Evolutionary conservation across 2,329 filamentous ascomycete species (phyloP), one percentile per base, ranked within the genome.

Genomic region (Aspergillaceae sp.): DNA sequence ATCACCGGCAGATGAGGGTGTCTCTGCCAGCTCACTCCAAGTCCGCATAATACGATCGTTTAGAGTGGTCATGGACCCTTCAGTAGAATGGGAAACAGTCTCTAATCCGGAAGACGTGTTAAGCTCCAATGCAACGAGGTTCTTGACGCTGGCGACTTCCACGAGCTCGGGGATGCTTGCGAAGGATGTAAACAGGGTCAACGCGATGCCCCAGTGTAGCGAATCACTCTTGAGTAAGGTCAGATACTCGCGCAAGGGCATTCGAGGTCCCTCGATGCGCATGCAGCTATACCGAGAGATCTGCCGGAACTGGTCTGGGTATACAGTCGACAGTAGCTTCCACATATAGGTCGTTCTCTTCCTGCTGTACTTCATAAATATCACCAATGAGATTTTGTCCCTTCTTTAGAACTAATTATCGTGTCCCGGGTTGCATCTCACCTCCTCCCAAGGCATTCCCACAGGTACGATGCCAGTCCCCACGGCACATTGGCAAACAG

Each of bases 291-390:
- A 55, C 9, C 55, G 55, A 4, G 55, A 45, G 11, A 59, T 26
- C 19, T 55, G 30, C 5, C 49, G 51, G 35, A 73, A 70, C 33
- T 69, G 51, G 6, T 43, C 35, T 6, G 65, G 62, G 52, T 72
- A 72, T 11, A 51, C 56, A 4, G 54, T 61, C 10, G 62, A 61
- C 43, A 71, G 60, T n/a, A 70, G 55, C 36, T 67, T 70, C 70
- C 70, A 73, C 53, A 69, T 65, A 44, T 70, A 57, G 29, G 71
- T 52, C 26, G 66, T 73, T 48, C 62, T 55, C 35, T 62, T 65
- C 10, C 56, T 51, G 48, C 66, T 69, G 41, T n/a, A 32, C n/a
- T 19, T 19, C 19, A 19, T 19, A 19, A 19, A 19, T 19, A 19
- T 19, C 19, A n/a, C 26, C 41, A 5, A 27, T 9, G 29, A 4